Base-by-base conservation (phyloP, 495 filamentous ascomycete species). In the Tetracladium setigerum region DNA sequence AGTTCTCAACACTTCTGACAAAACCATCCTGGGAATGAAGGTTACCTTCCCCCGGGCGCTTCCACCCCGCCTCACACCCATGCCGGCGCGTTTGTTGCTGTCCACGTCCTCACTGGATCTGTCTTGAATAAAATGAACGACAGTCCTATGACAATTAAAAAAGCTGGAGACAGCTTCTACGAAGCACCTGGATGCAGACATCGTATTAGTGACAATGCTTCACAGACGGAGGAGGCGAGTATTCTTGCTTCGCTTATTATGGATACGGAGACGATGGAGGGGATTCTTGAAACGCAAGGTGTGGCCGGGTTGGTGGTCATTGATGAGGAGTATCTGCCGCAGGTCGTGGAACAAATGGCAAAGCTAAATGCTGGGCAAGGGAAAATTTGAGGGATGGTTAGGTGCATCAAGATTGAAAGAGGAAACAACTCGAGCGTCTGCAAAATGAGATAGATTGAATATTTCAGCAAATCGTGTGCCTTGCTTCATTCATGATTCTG, bases 41-140 rank as follows among this genome's bases (percentile, higher is more conserved):
- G 47, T 55, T 10, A 42, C 38, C 15, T 52, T 56, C 19, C 40
- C 53, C 53, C 53, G 4, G 41, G 41, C 34, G 39, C 14, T 10
- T 52, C 53, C 7, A 48, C 53, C 17, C 53, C 53, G 12, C 53
- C 49, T 16, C 53, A 56, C 33, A 52, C 37, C 3, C 53, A 56
- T 19, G 38, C 44, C 11, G 45, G 44, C n/a, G 53, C 53, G 1
- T 44, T 44, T 41, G 44, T 56, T 7, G 30, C 15, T 7, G 53
- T 39, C 31, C 5, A 43, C 18, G 32, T 55, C 2, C 3, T 52
- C 27, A 37, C 32, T 1, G 53, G 53, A 14, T 31, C 7, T 31
- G 13, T 45, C 10, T 19, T 46, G 12, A 56, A 49, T 17, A 46
- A 44, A 15, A 52, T 56, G 53, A 56, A 56, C 44, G 12, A 52